phyloP scores from a whole-genome alignment of 768 basidiomycete genomes.

The Suillus plorans region DNA sequence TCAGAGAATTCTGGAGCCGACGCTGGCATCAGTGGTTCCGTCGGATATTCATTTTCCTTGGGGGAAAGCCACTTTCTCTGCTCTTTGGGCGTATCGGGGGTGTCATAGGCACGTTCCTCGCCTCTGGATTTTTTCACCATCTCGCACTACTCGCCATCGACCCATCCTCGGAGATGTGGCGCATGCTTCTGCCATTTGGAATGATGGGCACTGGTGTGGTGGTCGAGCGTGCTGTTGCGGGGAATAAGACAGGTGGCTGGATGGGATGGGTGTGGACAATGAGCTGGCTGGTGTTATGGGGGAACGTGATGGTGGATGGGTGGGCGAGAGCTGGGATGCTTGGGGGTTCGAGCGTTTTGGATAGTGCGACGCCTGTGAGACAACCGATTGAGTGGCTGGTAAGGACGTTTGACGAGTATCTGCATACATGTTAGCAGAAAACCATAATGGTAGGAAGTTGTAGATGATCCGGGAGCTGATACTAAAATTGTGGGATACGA shows the following conservation, averaged over 20 bases:
- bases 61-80: conserved; percentile 27
- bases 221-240: conserved; percentile 37
- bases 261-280: conserved; percentile 37
- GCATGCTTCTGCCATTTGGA: conserved; percentile 50
- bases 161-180: conserved; percentile 40
- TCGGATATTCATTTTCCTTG: conserved; percentile 29
- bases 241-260: conserved; percentile 29
- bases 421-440: too few relatives aligned
- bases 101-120: conserved; percentile 54
- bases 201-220: conserved; percentile 53
- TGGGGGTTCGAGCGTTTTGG: too few relatives aligned
- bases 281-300: conserved; percentile 25
- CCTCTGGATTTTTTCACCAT: conserved; percentile 59
- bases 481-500: too few relatives aligned
- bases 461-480: too few relatives aligned
- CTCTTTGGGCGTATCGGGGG: conserved; percentile 48
- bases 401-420: too few relatives aligned
- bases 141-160: conserved; percentile 51
- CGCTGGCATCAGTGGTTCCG: conserved; percentile 41
- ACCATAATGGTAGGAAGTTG: too few relatives aligned
- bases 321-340: too few relatives aligned
- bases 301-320: conserved; percentile 13
- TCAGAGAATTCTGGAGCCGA: conserved; percentile 36
- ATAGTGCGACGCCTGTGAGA: too few relatives aligned
- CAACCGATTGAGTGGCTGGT: too few relatives aligned